Evolutionary conservation across 345 rosid species (phyloP).

Genomic region (Lagerstroemia speciosa): DNA sequence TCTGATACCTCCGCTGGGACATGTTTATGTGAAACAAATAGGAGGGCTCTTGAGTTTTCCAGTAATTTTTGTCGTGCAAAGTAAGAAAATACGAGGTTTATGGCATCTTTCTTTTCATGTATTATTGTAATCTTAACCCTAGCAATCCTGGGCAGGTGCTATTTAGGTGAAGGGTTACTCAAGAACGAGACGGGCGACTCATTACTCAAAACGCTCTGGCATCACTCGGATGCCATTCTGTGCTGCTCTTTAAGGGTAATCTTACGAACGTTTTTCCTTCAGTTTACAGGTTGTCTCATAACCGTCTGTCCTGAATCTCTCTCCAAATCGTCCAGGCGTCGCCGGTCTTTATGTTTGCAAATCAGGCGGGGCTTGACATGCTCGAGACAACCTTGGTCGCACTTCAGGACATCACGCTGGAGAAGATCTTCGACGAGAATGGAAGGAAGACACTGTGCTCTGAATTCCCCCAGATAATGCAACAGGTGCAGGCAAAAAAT

Average conservation of each 20-base stretch:
- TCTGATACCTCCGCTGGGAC: too few relatives aligned
- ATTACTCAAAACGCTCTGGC: conserved; percentile 77
- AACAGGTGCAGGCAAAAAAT: conserved; percentile 62
- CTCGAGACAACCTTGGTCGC: conserved; percentile 87
- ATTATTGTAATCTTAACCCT: not conserved
- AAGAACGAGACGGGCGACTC: conserved; percentile 62
- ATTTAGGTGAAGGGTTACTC: conserved; percentile 71
- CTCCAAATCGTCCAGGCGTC: conserved; percentile 30
- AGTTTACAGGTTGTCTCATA: not conserved
- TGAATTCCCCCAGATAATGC: conserved; percentile 77
- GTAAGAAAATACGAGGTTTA: too few relatives aligned
- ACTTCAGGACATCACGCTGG: too few relatives aligned
- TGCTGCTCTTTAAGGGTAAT: conserved; percentile 82
- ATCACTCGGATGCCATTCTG: conserved; percentile 75
- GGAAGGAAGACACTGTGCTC: conserved; percentile 65
- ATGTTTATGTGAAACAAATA: too few relatives aligned
- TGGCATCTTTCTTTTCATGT: too few relatives aligned
- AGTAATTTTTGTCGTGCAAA: too few relatives aligned
- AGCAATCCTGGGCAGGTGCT: conserved; percentile 37
- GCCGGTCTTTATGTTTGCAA: conserved; percentile 70
- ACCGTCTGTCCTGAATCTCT: not conserved
- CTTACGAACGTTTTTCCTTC: not conserved
- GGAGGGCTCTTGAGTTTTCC: too few relatives aligned
- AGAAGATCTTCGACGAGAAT: conserved; percentile 57
- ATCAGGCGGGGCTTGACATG: conserved; percentile 98